Percentiles rank a stretch among this genome's conserved stretches.
These are phyloP conservation scores for Pseudogymnoascus sp. DNA, from an alignment of 2,329 filamentous ascomycete species.

Conservation along the genomic window DNA sequence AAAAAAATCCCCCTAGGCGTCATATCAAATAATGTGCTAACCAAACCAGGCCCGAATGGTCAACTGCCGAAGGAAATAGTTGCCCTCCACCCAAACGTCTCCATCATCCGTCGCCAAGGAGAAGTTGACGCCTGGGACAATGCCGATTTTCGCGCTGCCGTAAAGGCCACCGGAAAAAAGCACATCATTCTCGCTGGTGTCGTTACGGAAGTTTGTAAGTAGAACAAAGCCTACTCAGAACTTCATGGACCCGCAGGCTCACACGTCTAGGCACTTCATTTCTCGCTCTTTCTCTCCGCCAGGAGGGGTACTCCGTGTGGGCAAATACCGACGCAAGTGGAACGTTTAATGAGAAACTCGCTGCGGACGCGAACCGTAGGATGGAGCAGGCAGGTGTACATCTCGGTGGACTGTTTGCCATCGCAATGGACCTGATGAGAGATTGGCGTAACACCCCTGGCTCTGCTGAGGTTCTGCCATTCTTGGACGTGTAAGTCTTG, in stretches of 20 bases:
- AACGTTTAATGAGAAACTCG: slow-evolving; percentile 52
- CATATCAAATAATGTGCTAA: not conserved
- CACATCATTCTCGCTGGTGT: slow-evolving; percentile 68
- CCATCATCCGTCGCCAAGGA: slow-evolving; percentile 58
- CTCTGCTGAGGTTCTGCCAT: slow-evolving; percentile 50
- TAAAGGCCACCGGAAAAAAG: slow-evolving; percentile 55
- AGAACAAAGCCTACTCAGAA: not conserved
- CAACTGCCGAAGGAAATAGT: slow-evolving; percentile 61
- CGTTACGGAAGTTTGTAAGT: slow-evolving; percentile 61
- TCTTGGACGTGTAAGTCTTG: slow-evolving; percentile 43
- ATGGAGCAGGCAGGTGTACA: slow-evolving; percentile 62
- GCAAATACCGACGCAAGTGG: slow-evolving; percentile 65
- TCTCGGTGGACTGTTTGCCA: slow-evolving; percentile 24
- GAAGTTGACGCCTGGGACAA: slow-evolving; percentile 77
- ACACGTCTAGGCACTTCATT: slow-evolving; percentile 53
- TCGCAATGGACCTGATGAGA: slow-evolving; percentile 25
- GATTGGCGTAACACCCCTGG: slow-evolving; percentile 35
- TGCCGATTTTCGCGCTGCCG: slow-evolving; percentile 54
- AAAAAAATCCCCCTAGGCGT: not conserved
- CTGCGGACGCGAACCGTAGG: slow-evolving; percentile 56
- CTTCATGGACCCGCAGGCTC: not conserved
- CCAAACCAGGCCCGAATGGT: slow-evolving; percentile 54
- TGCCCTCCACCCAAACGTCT: slow-evolving; percentile 57
- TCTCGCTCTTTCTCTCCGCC: slow-evolving; percentile 61
- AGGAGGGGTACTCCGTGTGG: slow-evolving; percentile 65